phyloP scores from a whole-genome alignment of 441 rosid species.

The Gossypium trilobum region DNA sequence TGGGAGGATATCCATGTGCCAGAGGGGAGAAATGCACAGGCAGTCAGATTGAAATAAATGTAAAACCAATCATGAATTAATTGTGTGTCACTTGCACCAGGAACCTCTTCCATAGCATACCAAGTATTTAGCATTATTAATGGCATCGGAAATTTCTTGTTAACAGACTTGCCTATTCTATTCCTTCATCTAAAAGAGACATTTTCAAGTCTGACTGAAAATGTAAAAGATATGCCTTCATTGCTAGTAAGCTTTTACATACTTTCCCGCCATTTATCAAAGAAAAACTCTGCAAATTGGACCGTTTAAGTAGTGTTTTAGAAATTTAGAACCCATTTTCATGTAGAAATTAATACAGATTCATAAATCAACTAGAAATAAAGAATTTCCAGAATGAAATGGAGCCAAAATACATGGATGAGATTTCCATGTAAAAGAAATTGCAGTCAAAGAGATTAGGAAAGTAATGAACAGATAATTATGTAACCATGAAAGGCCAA shows the following conservation, averaged over 20 bases:
- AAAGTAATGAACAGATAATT: background rate
- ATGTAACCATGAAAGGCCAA: background rate
- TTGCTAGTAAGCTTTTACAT: background rate
- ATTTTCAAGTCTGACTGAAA: background rate
- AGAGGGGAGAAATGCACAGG: background rate
- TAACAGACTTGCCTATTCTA: background rate
- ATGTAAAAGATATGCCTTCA: background rate
- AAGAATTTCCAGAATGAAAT: slow-evolving; percentile 5
- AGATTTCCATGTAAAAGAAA: background rate
- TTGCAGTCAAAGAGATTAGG: background rate
- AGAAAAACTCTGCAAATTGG: background rate
- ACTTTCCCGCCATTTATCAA: background rate
- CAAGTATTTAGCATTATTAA: background rate
- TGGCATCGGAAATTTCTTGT: background rate
- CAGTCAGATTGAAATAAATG: background rate
- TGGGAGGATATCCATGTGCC: background rate
- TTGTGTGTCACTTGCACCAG: background rate
- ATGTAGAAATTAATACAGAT: background rate
- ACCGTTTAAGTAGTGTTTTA: no score
- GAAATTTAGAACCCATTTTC: background rate
- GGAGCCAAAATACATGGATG: background rate
- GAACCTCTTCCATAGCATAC: background rate
- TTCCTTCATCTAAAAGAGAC: background rate
- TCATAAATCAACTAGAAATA: background rate
- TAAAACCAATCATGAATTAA: background rate